Percentiles rank a stretch among this genome's conserved stretches.
Conservation (phyloP, 345 rosid species). For the Salix caprea region DNA sequence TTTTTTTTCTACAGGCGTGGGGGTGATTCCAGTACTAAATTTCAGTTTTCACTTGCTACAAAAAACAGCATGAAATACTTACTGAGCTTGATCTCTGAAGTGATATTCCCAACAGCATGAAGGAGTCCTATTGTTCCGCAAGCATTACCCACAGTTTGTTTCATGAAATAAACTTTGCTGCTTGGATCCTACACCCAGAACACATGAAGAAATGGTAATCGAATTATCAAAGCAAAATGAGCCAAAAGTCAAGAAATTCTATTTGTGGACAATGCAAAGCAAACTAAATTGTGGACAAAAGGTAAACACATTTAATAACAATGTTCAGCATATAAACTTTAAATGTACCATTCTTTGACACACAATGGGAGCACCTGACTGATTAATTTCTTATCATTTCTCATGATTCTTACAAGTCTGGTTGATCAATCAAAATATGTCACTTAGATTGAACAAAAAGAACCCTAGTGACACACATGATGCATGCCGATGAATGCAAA, state of each 20-base stretch:
- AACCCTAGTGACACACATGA: neutral
- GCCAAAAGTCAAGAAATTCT: too few species aligned
- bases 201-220: slow-evolving; percentile 1
- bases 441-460: neutral
- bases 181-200: slow-evolving; percentile 44
- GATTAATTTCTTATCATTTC: neutral
- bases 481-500: neutral
- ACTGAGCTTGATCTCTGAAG: slow-evolving; percentile 70
- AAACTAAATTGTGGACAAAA: neutral
- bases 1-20: too few species aligned
- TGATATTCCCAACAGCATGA: slow-evolving; percentile 84
- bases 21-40: too few species aligned
- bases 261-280: too few species aligned
- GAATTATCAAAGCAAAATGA: neutral
- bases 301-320: neutral
- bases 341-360: too few species aligned
- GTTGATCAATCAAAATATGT: neutral
- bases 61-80: slow-evolving; percentile 22
- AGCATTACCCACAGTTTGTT: slow-evolving; percentile 95
- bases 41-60: too few species aligned
- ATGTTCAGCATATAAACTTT: neutral
- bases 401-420: neutral
- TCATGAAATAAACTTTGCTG: slow-evolving; percentile 81
- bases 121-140: slow-evolving; percentile 98
- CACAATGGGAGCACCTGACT: neutral